These are phyloP conservation scores for Fusarium tjaetaba DNA, from an alignment of 2,329 filamentous ascomycete species.

Conservation along the genomic window DNA sequence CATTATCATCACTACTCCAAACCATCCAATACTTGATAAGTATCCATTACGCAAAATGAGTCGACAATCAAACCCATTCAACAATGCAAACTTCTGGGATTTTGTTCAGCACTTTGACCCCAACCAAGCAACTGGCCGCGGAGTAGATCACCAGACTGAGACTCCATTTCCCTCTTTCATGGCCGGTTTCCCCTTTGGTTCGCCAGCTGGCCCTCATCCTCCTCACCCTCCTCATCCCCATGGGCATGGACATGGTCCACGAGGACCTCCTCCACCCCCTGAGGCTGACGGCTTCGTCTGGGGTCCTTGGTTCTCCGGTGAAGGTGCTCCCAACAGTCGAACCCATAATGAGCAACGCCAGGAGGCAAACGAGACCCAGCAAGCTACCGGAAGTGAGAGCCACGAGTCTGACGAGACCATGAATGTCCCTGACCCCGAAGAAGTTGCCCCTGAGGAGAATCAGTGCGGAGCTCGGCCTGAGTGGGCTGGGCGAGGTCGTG, in stretches of 20 bases:
- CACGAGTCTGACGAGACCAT: slow-evolving; percentile 50
- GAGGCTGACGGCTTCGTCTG: slow-evolving; percentile 40
- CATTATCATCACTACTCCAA: not conserved
- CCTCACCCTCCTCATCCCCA: slow-evolving; percentile 17
- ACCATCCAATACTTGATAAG: not conserved
- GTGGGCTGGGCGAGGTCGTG: slow-evolving; percentile 37
- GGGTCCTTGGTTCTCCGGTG: slow-evolving; percentile 41
- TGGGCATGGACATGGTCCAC: slow-evolving; percentile 13
- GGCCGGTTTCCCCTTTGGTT: slow-evolving; percentile 50
- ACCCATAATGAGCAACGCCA: slow-evolving; percentile 32
- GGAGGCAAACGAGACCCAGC: slow-evolving; percentile 25
- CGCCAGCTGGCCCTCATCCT: slow-evolving; percentile 16
- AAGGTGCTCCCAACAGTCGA: slow-evolving; percentile 34
- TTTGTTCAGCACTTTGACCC: slow-evolving; percentile 51
- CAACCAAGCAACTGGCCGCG: slow-evolving; percentile 46
- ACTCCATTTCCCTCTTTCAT: slow-evolving; percentile 40
- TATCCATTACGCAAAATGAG: slow-evolving; percentile 34
- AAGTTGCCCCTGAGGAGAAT: slow-evolving; percentile 47
- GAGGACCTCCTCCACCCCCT: slow-evolving; percentile 33
- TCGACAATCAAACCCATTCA: slow-evolving; percentile 36
- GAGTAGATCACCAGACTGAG: slow-evolving; percentile 51
- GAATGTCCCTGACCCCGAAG: slow-evolving; percentile 47
- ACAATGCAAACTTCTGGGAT: slow-evolving; percentile 46
- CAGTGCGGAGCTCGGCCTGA: slow-evolving; percentile 36
- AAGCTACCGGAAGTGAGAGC: slow-evolving; percentile 45